Percentiles rank a stretch among this genome's conserved stretches.
Conservation (phyloP, 1,139 yeast genomes). For the Pichia sp. region DNA sequence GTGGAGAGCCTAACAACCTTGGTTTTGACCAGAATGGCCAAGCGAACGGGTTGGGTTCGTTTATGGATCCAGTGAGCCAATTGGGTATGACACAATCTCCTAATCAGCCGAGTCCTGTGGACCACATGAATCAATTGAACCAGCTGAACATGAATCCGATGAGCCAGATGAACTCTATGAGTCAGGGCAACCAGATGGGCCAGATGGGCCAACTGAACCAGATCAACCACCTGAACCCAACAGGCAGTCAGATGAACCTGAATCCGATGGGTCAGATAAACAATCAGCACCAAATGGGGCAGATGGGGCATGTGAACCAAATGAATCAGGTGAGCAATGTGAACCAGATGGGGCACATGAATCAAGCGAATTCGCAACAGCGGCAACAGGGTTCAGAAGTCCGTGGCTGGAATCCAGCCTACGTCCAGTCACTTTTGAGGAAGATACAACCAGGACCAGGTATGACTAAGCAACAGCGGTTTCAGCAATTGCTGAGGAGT, state of each 20-base stretch:
- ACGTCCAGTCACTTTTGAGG: constrained; percentile 26
- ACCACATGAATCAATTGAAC: background rate
- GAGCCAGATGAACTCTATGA: background rate
- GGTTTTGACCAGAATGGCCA: background rate
- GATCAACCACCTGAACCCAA: background rate
- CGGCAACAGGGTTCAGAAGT: background rate
- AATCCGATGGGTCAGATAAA: background rate
- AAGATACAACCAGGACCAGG: constrained; percentile 32
- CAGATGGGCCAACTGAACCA: background rate
- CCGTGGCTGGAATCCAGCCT: constrained; percentile 17
- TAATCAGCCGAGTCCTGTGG: background rate
- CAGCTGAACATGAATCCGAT: background rate
- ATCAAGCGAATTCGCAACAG: background rate
- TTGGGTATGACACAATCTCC: background rate
- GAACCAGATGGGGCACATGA: constrained; percentile 5
- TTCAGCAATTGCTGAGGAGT: constrained; percentile 28
- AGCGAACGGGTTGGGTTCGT: background rate
- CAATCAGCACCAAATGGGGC: constrained; percentile 1
- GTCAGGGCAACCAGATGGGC: background rate
- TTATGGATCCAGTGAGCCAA: background rate
- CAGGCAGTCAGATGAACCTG: background rate
- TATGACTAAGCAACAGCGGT: constrained; percentile 30
- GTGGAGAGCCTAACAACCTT: background rate
- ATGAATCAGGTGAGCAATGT: background rate
- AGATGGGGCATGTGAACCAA: constrained; percentile 5